Base-by-base conservation (phyloP, 179 eudicot species). In the Silene vulgaris region DNA sequence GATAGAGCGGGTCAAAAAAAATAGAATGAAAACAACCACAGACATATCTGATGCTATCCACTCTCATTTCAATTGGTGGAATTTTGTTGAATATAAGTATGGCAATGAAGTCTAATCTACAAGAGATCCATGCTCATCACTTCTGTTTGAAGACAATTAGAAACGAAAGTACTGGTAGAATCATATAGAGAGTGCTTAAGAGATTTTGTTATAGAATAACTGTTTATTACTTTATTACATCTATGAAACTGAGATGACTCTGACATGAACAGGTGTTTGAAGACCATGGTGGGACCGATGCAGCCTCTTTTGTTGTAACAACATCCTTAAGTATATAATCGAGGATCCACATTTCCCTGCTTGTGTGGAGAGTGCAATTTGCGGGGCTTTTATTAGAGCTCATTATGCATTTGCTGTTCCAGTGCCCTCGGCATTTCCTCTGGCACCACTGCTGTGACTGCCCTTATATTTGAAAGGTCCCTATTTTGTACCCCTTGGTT, bases 201-300 rank as follows among this genome's bases (percentile, higher is more conserved):
- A 40, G 2, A 40, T 40, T 8, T 8, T 40, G 2, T 50, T 52
- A 16, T 56, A 14, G 60, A n/a, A 14, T 56, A 67, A 5, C 17
- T 76, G 29, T 23, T 23, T 23, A 23, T 23, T 23, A 23, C 26
- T 23, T 50, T 3, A 29, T 37, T 66, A 21, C 14, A 17, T 50
- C 14, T 50, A 20, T 60, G 30, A 65, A 66, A 29, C 43, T 56
- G 63, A 65, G 30, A 63, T 32, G 57, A 12, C 48, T 32, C 56
- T 48, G 68, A 0, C 77, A 16, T 78, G 40, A 32, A 45, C 84
- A 92, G 97, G 96, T 92, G 56, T 92, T 90, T 85, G 97, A 92
- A 84, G 97, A 96, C 16, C 97, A 92, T 75, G 97, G 97, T 63
- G 97, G 97, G 73, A 86, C 84, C 14, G 96, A 90, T 82, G 97